Evolutionary conservation across 129 eudicot genomes (phyloP), one percentile per base, ranked within the genome.

Genomic region (Calendula officinalis): DNA sequence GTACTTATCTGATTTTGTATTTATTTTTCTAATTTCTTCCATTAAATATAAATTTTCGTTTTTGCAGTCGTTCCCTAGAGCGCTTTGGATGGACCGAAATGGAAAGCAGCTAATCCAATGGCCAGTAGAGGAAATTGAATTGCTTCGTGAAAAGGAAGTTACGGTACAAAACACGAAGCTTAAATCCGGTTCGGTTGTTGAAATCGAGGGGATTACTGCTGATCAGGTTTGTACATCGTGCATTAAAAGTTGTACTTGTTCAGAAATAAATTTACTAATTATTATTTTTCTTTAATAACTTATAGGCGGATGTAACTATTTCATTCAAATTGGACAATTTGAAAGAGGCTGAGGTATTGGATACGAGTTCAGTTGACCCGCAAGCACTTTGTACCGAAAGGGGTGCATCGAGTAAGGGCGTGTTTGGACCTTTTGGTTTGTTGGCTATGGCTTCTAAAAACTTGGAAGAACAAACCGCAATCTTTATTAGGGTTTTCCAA

Each of bases 361-460:
- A 85, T 45, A 69, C 84, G 38, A 69, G 47, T 68, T 72, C 67
- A 57, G 68, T 30, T 4, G 75, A 78, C 55, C 84, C 91, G 2
- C 84, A 81, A 35, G 53, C 37, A 7, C 77, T 85, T 16, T 85
- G 91, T 60, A 61, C 74, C 35, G 76, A 72, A 53, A 72, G 64
- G 66, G 69, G 68, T 49, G 80, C 84, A 27, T 68, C 87, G 5
- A 67, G 51, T 5, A 53, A 37, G 41, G 87, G 87, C 44, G 73
- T 43, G 27, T 34, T 76, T 2, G 91, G 87, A 45, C 87, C 91
- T 46, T 85, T 85, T 66, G 91, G 91, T 1, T 34, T 85, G 53
- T 59, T 74, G 60, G 84, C 77, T 35, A 64, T 85, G 84, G 83
- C 91, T 0, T 85, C 91, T 3, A 69, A 78, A 60, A 73, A 75